phyloP scores from a whole-genome alignment of 23 red algal species.

The Gracilaria caudata region DNA sequence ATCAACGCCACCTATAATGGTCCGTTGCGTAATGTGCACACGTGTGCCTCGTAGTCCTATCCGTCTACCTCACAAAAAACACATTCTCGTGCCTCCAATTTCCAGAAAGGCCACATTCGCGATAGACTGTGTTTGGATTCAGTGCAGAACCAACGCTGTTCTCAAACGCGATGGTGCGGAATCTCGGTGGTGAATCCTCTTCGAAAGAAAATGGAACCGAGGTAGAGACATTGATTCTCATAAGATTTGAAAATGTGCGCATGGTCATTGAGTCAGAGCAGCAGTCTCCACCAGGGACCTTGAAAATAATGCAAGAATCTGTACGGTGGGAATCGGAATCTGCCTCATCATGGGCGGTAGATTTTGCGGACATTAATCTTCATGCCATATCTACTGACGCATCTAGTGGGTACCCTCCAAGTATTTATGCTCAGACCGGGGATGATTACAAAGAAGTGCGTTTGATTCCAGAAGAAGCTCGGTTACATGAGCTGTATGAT shows the following conservation, averaged over 20 bases:
- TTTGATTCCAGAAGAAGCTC: slow-evolving; percentile 17
- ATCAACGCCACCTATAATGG: too few relatives aligned
- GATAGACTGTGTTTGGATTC: too few relatives aligned
- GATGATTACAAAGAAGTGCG: slow-evolving; percentile 13
- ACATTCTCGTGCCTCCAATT: too few relatives aligned
- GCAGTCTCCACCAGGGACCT: background rate
- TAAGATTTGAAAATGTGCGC: slow-evolving; percentile 11
- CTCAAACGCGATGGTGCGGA: slow-evolving; percentile 32
- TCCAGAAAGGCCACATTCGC: too few relatives aligned
- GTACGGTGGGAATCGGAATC: background rate
- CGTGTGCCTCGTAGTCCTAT: too few relatives aligned
- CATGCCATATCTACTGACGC: slow-evolving; percentile 32
- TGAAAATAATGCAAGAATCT: background rate
- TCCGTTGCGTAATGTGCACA: too few relatives aligned
- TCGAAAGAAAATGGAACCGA: background rate
- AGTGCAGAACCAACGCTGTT: too few relatives aligned
- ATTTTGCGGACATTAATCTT: slow-evolving; percentile 18
- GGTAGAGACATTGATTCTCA: background rate
- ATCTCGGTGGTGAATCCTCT: background rate
- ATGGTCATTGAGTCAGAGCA: background rate
- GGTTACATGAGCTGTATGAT: slow-evolving; percentile 13
- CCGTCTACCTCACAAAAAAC: too few relatives aligned
- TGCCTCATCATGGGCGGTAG: background rate
- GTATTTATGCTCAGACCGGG: slow-evolving; percentile 20
- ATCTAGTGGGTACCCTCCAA: slow-evolving; percentile 20